Percentiles rank a stretch among this genome's conserved stretches.
phyloP scores from a whole-genome alignment of 768 basidiomycete genomes.

The Russula lepida region DNA sequence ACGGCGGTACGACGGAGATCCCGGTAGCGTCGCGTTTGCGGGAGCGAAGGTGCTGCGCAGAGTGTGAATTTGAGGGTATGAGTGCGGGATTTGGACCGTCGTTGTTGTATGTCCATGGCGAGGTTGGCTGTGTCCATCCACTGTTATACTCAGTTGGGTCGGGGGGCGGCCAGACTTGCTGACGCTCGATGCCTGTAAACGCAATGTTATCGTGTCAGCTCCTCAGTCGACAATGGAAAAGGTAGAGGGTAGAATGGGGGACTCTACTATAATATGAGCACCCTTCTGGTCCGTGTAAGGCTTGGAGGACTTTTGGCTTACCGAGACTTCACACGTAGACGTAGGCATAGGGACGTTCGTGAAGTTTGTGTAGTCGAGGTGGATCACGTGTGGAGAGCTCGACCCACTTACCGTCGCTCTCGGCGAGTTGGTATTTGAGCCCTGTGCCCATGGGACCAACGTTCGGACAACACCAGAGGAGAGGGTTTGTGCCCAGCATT shows the following conservation, averaged over 20 bases:
- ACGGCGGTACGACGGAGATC: constrained; percentile 54
- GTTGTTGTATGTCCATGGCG: constrained; percentile 85
- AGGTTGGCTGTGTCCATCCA: constrained; percentile 42
- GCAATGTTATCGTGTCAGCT: not conserved
- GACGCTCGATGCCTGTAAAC: constrained; percentile 7
- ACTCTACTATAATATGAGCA: not conserved
- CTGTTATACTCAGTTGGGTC: constrained; percentile 43
- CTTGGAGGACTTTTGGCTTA: not conserved
- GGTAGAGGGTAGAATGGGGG: not conserved
- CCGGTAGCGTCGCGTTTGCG: constrained; percentile 24
- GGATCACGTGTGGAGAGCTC: constrained; percentile 28
- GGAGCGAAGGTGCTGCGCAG: constrained; percentile 15
- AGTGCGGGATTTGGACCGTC: constrained; percentile 69
- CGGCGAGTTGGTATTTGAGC: constrained; percentile 63
- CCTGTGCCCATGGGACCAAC: constrained; percentile 55
- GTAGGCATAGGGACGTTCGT: not conserved
- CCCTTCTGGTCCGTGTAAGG: not conserved
- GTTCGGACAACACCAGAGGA: constrained; percentile 82
- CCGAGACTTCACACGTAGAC: constrained; percentile 1
- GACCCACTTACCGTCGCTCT: constrained; percentile 68
- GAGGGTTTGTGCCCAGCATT: constrained; percentile 64
- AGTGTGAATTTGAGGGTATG: constrained; percentile 38
- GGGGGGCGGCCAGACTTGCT: constrained; percentile 58
- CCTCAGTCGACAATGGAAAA: not conserved
- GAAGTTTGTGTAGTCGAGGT: not conserved